Conservation (phyloP, 495 filamentous ascomycete genomes). For the Xeromyces bisporus region DNA sequence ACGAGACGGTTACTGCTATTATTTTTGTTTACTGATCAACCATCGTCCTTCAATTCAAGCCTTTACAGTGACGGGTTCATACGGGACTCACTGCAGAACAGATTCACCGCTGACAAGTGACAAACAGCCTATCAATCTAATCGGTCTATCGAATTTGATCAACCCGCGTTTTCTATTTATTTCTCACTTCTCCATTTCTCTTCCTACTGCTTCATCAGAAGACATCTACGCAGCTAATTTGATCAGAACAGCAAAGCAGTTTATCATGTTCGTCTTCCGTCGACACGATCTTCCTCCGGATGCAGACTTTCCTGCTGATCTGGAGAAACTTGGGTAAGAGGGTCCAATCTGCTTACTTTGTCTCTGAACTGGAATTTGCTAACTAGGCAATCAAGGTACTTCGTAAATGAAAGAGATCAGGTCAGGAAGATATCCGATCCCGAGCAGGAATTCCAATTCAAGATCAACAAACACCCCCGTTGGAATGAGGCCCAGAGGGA, state of each 20-base stretch:
- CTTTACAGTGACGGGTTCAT: too few species aligned
- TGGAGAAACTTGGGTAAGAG: slow-evolving; percentile 53
- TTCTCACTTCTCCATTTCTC: too few species aligned
- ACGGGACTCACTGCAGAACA: too few species aligned
- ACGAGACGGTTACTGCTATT: background rate
- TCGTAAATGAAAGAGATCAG: slow-evolving; percentile 52
- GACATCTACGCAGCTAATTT: too few species aligned
- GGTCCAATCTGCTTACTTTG: slow-evolving; percentile 1
- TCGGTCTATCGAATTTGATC: too few species aligned
- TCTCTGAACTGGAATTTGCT: slow-evolving; percentile 7
- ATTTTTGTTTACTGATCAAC: background rate
- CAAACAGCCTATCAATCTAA: too few species aligned
- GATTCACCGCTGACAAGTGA: background rate
- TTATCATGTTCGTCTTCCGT: slow-evolving; percentile 60
- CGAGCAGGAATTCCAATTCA: slow-evolving; percentile 53
- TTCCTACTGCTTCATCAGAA: too few species aligned
- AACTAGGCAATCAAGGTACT: slow-evolving; percentile 35
- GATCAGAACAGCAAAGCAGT: too few species aligned
- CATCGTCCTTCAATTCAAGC: background rate
- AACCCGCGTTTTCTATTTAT: too few species aligned
- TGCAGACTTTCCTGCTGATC: slow-evolving; percentile 40
- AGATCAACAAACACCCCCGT: slow-evolving; percentile 49
- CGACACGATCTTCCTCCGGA: slow-evolving; percentile 52
- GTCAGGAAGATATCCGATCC: slow-evolving; percentile 50
- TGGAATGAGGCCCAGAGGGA: slow-evolving; percentile 55